Base-by-base conservation (phyloP, 768 basidiomycete species). In the Amanita polypyramis region DNA sequence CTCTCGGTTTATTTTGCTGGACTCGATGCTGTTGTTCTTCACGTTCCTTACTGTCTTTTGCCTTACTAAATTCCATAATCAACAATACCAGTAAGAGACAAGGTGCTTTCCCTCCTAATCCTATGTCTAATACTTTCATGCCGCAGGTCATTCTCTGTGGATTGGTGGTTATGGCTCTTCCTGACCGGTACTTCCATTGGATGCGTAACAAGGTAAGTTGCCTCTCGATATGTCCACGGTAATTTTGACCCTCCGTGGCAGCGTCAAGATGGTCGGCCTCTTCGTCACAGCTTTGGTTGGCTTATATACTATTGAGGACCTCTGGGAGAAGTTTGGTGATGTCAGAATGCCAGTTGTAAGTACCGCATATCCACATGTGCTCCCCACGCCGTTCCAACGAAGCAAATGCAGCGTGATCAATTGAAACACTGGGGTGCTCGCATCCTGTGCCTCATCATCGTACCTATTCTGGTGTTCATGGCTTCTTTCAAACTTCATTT, bases 21-120 rank as follows among this genome's bases (percentile, higher is more conserved):
- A 99, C 63, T 93, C 96, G 17, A 96, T 99, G 91, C 70, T 99
- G n/a, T 71, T 99, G 29, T 96, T 95, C 75, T 98, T 99, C 72
- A 98, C 96, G 34, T 91, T 97, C 74, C 82, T 89, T 60, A 94
- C 94, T 36, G 87, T 95, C 56, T 94, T 95, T 66, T 90, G 86
- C 62, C 70, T 98, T 43, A 81, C 89, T 41, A 96, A 94, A 66
- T 98, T 98, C 68, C 93, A 98, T 62, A 96, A 96, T 61, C 89
- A 97, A 64, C 91, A 94, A 70, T 86, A 84, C 55, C 80, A 88
- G 92, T 95, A 57, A 58, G 90, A n/a, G 70, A 19, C 12, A 32
- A 27, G 10, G 10, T 19, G 0, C 54, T 30, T 25, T 9, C 3
- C 36, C 14, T 15, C 11, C 15, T 30, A 47, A 49, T 37, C 34